Evolutionary conservation across 768 basidiomycete genomes (phyloP).

Genomic region (Suillus clintonianus): DNA sequence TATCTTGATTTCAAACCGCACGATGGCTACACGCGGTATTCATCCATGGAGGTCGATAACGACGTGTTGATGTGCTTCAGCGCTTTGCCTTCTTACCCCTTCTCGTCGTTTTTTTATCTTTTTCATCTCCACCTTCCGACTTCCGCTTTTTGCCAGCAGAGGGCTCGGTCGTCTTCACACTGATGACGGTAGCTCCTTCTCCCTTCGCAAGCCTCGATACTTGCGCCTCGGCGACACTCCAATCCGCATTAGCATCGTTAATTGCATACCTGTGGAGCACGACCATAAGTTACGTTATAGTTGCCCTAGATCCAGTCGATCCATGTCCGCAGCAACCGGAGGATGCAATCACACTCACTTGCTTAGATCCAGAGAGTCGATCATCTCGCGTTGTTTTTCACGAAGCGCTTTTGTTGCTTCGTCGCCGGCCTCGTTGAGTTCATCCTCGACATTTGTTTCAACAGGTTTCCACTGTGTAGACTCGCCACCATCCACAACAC

Average conservation of each 20-base stretch:
- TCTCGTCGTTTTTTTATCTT: conserved; percentile 53
- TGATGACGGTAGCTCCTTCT: conserved; percentile 71
- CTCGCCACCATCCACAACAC: conserved; percentile 7
- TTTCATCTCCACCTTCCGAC: conserved; percentile 39
- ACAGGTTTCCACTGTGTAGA: conserved; percentile 45
- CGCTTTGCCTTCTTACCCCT: conserved; percentile 44
- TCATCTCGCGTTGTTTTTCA: conserved; percentile 84
- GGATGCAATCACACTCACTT: conserved; percentile 57
- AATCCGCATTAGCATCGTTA: conserved; percentile 67
- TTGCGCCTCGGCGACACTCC: conserved; percentile 74
- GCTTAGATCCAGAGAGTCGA: conserved; percentile 83
- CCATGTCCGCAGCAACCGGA: conserved; percentile 3
- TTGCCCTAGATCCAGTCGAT: conserved; percentile 11
- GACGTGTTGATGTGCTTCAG: conserved; percentile 7
- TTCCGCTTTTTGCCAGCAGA: conserved; percentile 61
- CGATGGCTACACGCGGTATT: not conserved
- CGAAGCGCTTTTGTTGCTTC: conserved; percentile 53
- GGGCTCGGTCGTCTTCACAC: conserved; percentile 54
- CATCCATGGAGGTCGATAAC: not conserved
- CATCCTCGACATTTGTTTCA: conserved; percentile 54
- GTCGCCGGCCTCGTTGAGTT: conserved; percentile 77
- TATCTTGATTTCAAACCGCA: not conserved
- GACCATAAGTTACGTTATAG: conserved; percentile 15
- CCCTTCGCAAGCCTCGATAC: conserved; percentile 51
- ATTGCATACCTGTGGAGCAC: conserved; percentile 65